Percentiles rank a stretch among this genome's conserved stretches.
Conservation (phyloP, 2,329 filamentous ascomycete species). For the Exophiala aquamarina region DNA sequence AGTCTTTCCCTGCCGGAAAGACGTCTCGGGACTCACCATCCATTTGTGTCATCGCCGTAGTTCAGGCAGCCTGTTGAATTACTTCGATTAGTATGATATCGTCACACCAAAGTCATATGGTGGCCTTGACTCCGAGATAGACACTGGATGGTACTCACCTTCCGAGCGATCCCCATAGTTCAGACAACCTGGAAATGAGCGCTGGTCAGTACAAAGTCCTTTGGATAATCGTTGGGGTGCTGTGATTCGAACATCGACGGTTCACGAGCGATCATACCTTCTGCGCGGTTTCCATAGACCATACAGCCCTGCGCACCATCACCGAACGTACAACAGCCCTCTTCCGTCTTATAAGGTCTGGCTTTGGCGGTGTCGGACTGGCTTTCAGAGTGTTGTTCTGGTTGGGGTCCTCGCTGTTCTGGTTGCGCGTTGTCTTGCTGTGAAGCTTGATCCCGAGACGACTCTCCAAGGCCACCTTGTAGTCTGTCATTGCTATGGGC, state of each 20-base stretch:
- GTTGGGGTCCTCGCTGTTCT: background rate
- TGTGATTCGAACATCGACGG: too few relatives aligned
- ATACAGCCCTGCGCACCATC: conserved; percentile 20
- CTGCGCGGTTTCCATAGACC: conserved; percentile 18
- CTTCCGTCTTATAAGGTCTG: conserved; percentile 7
- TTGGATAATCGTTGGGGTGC: too few relatives aligned
- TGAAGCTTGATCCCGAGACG: conserved; percentile 3
- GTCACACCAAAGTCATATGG: too few relatives aligned
- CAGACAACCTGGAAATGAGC: conserved; percentile 3
- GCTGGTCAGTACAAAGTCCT: too few relatives aligned
- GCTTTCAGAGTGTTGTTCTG: too few relatives aligned
- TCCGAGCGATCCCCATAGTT: conserved; percentile 1
- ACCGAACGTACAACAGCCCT: conserved; percentile 21
- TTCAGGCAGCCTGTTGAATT: conserved; percentile 16
- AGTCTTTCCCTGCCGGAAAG: too few relatives aligned
- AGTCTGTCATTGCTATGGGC: conserved; percentile 20
- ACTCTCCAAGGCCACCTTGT: conserved; percentile 3
- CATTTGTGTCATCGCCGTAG: conserved; percentile 20
- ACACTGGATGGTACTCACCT: background rate
- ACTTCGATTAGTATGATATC: background rate
- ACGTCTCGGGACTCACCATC: conserved; percentile 13
- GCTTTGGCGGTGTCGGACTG: too few relatives aligned
- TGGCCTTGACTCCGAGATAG: too few relatives aligned
- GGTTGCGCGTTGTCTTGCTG: background rate
- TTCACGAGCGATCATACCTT: too few relatives aligned